Conservation (phyloP, 2,329 filamentous ascomycete genomes). For the Paraphoma chrysanthemicola region DNA sequence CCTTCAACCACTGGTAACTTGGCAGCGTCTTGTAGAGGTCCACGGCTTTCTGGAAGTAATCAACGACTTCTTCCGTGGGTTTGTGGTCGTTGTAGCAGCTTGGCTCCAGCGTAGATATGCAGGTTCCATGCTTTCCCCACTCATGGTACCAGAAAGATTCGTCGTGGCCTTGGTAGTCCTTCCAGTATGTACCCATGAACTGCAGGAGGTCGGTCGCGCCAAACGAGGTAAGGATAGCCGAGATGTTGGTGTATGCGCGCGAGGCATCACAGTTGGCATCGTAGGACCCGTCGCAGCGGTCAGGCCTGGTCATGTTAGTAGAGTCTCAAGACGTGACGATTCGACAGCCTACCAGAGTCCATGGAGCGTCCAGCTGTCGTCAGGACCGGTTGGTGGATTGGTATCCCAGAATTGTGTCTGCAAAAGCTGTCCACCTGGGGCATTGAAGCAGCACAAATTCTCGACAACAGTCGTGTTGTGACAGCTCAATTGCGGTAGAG, state of each 20-base stretch:
- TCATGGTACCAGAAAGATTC: constrained; percentile 74
- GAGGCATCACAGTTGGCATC: constrained; percentile 69
- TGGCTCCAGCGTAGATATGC: constrained; percentile 72
- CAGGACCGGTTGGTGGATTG: constrained; percentile 68
- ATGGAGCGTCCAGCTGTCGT: constrained; percentile 76
- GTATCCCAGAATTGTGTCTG: constrained; percentile 83
- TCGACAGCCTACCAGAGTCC: constrained; percentile 64
- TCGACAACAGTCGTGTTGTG: constrained; percentile 66
- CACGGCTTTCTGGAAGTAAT: constrained; percentile 73
- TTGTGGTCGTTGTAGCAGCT: constrained; percentile 67
- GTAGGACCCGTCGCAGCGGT: constrained; percentile 72
- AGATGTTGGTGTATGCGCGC: constrained; percentile 71
- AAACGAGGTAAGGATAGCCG: constrained; percentile 63
- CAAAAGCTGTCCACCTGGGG: constrained; percentile 73
- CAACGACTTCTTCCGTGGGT: constrained; percentile 68
- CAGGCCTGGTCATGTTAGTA: constrained; percentile 44
- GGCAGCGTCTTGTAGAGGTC: constrained; percentile 71
- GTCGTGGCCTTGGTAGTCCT: constrained; percentile 69
- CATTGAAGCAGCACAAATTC: constrained; percentile 77
- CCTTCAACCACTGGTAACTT: constrained; percentile 68
- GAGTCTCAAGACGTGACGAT: background rate
- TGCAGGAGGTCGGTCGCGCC: constrained; percentile 64
- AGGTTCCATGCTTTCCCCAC: constrained; percentile 76
- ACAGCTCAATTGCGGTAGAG: constrained; percentile 64
- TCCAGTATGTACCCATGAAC: constrained; percentile 77